Conservation (phyloP, 2,329 filamentous ascomycete genomes). For the Pseudocercospora musae region DNA sequence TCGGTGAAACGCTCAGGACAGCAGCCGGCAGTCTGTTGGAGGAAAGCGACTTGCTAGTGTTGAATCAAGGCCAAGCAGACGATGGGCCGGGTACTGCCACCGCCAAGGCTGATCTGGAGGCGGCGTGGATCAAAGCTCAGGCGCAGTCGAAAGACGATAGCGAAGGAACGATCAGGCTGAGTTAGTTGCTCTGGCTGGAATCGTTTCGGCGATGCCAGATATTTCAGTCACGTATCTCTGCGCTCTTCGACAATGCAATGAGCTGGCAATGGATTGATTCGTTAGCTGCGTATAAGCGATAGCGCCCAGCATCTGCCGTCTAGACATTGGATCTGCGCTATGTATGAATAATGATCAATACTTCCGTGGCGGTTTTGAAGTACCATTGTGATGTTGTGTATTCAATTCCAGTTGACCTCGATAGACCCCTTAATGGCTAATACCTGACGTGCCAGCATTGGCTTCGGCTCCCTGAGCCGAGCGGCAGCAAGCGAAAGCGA, state of each 20-base stretch:
- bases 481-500: background rate
- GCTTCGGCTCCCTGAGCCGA: background rate
- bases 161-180: background rate
- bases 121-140: constrained; percentile 22
- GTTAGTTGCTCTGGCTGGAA: background rate
- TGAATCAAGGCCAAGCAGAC: constrained; percentile 15
- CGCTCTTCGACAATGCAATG: background rate
- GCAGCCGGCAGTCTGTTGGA: constrained; percentile 17
- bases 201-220: background rate
- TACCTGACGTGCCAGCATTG: background rate
- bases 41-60: constrained; percentile 21
- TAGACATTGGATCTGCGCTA: background rate
- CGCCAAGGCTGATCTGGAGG: constrained; percentile 19
- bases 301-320: background rate
- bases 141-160: background rate
- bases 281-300: background rate
- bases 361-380: background rate
- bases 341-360: background rate
- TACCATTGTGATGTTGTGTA: background rate
- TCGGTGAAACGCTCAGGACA: constrained; percentile 12
- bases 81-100: constrained; percentile 7
- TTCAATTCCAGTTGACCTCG: background rate
- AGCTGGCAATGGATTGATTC: background rate
- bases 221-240: background rate
- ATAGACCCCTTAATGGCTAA: background rate